Base-by-base conservation (phyloP, 805 yeast genomes). In the Candida caryicola region DNA sequence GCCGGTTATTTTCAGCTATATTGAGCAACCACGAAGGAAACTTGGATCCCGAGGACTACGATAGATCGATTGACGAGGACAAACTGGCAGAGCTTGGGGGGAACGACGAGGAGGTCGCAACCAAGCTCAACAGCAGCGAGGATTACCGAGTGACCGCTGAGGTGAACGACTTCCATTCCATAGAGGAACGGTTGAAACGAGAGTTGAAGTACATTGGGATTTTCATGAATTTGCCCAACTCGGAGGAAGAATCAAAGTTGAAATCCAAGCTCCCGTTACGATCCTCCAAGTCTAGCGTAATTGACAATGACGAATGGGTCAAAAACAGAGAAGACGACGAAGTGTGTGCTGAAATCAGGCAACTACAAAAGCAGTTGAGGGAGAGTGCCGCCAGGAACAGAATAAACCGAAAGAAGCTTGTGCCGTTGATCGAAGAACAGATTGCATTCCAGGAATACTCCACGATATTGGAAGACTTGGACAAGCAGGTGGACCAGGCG, bases 401-500 rank as follows among this genome's bases (percentile, higher is more conserved):
- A 40, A 77, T 74, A 43, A 70, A 91, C 37, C 86, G 86, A 59
- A 71, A 76, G 41, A 64, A 69, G 29, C 55, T 93, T 26, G 64
- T 81, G 17, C 95, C 95, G 1, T 51, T 82, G 1, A 74, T 93
- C 12, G 91, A 89, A 49, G 93, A 85, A 47, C 95, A 86, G 50
- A 71, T 93, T 51, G 96, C 97, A 18, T 93, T 90, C 80, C 96
- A 91, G 58, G 99, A 93, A 59, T 93, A 87, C 59, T 71, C 82
- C 41, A 84, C 91, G 9, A 90, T 93, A 37, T 62, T 89, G 42
- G 98, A 93, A 40, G 98, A 93, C 56, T 70, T 93, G 49, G 97
- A 93, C 59, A 93, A 91, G 59, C 99, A 93, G 62, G 90, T 93
- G 26, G 99, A 93, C 57, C 97, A 87, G 59, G 90, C 95, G 15